Evolutionary conservation across 805 yeast genomes (phyloP), one percentile per base, ranked within the genome.

Genomic region (Wickerhamomyces sydowiorum): DNA sequence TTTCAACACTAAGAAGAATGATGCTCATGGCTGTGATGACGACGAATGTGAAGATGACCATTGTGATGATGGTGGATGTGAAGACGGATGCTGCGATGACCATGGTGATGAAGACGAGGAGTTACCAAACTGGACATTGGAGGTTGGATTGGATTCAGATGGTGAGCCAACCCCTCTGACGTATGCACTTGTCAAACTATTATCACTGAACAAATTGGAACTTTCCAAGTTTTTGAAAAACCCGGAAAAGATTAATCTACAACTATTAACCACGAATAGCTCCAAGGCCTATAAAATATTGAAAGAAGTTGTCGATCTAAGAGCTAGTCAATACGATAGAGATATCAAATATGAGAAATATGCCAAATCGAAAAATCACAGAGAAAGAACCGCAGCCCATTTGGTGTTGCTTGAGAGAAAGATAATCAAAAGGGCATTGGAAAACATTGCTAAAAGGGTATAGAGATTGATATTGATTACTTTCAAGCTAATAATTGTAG

Each of bases 121-220:
- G 10, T 41, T 48, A 3, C 68, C 68, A 35, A 52, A 66, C 20
- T 68, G 82, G 81, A 59, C 73, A 35, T 54, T 70, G 35, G 69
- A 73, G 30, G 57, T 73, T 20, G 59, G 61, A 35, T 49, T 78
- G 15, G 46, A 46, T 4, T 56, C 49, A 35, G 58, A 66, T 36
- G 86, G 82, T 2, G 60, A 59, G 18, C 70, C 74, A 10, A 63
- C 78, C 0, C 56, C 57, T 3, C 62, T 70, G n/a, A 66, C 80
- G 0, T 63, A 62, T 47, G 74, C 78, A 1, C 42, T 72, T 20
- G 52, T 66, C 14, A 69, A 57, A 20, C 45, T 73, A 4, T 44
- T 70, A 4, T 51, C 69, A 2, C 18, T 69, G 42, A 48, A 52
- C 7, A 51, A 55, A 1, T 40, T 48, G 1, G 60, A 62, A 28